Evolutionary conservation across 495 filamentous ascomycete genomes (phyloP).

Genomic region (Tuber brumale): DNA sequence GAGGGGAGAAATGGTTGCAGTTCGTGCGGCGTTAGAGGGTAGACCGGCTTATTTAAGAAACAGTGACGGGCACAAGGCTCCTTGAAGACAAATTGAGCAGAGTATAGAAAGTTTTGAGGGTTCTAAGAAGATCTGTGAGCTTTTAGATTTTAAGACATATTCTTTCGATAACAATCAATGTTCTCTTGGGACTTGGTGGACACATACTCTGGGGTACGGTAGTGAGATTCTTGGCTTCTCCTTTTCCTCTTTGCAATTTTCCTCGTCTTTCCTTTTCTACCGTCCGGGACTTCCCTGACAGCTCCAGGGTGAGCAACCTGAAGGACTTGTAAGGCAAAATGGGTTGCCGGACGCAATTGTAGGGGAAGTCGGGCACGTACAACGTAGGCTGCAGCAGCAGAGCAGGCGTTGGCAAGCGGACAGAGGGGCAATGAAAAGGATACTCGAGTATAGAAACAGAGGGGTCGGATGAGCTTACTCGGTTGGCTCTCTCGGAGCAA

Average conservation of each 20-base stretch:
- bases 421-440: background rate
- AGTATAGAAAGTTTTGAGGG: background rate
- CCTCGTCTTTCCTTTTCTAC: background rate
- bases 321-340: background rate
- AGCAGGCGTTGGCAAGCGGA: conserved; percentile 1
- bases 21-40: conserved; percentile 19
- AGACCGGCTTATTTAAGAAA: conserved; percentile 14
- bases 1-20: conserved; percentile 19
- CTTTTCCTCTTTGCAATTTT: background rate
- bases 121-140: background rate
- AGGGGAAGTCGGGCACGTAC: background rate
- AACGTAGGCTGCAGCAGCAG: background rate
- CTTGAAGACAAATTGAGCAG: background rate
- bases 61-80: background rate
- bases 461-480: background rate
- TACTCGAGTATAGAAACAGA: background rate
- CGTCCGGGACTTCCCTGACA: background rate
- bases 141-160: background rate
- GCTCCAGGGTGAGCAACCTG: background rate
- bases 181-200: background rate
- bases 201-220: background rate
- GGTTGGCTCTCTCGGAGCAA: background rate
- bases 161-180: background rate
- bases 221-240: background rate
- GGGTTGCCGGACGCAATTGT: background rate